phyloP scores from a whole-genome alignment of 805 yeast species.

The Ogataea corticis region DNA sequence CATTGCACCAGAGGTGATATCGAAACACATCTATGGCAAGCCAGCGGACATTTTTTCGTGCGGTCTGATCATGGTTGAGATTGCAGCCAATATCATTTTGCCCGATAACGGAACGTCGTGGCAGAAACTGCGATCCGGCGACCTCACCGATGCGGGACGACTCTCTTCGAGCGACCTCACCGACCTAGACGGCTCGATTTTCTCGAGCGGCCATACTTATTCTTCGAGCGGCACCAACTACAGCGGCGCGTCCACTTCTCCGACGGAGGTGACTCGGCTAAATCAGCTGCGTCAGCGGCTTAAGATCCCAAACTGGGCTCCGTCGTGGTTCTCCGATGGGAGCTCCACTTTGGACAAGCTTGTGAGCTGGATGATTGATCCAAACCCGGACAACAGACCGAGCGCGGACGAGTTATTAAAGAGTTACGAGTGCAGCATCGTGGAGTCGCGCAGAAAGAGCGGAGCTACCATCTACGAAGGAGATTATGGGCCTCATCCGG shows the following conservation, averaged over 20 bases:
- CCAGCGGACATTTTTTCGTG: conserved; percentile 95
- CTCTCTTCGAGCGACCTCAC: conserved; percentile 70
- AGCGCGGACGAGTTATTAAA: conserved; percentile 70
- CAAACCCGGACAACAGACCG: conserved; percentile 80
- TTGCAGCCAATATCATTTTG: conserved; percentile 90
- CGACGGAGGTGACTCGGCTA: conserved; percentile 9
- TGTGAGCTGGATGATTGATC: conserved; percentile 88
- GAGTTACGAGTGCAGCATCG: conserved; percentile 70
- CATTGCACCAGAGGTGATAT: conserved; percentile 94
- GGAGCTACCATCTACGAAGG: conserved; percentile 97
- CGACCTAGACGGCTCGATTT: conserved; percentile 27
- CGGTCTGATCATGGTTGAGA: conserved; percentile 90
- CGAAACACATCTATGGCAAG: conserved; percentile 77
- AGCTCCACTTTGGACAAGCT: conserved; percentile 70
- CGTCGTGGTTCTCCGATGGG: conserved; percentile 75
- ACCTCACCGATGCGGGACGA: conserved; percentile 90
- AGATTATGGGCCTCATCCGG: conserved; percentile 84
- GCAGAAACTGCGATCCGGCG: conserved; percentile 95
- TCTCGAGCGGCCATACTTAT: conserved; percentile 20
- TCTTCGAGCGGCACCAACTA: conserved; percentile 23
- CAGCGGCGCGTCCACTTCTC: conserved; percentile 14
- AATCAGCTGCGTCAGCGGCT: conserved; percentile 17
- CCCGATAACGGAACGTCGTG: conserved; percentile 97
- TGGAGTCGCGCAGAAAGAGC: conserved; percentile 78
- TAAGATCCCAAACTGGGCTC: conserved; percentile 78